Conservation (phyloP, 1,284 basidiomycete genomes). For the Ceratorhiza oryzae-sativae region DNA sequence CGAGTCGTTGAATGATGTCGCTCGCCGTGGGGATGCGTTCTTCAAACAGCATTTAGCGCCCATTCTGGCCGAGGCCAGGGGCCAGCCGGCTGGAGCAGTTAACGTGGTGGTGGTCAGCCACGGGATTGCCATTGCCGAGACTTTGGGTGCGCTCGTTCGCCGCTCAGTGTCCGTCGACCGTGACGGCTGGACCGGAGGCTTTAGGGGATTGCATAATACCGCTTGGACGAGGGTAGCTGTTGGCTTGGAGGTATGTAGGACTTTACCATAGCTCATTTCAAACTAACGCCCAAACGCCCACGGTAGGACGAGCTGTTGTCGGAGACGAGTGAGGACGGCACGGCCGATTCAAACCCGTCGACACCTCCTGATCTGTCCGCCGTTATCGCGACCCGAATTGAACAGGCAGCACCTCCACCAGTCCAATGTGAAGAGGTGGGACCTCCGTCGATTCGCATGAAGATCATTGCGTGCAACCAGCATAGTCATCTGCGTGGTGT, state of each 20-base stretch:
- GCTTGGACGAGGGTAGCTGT: constrained; percentile 70
- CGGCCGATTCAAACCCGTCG: constrained; percentile 1
- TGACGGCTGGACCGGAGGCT: constrained; percentile 47
- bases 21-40: constrained; percentile 63
- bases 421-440: constrained; percentile 1
- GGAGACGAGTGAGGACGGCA: not conserved
- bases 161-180: constrained; percentile 14
- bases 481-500: constrained; percentile 64
- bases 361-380: constrained; percentile 23
- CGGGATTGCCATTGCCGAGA: constrained; percentile 75
- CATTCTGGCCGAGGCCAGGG: constrained; percentile 53
- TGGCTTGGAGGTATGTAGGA: constrained; percentile 55
- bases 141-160: constrained; percentile 43
- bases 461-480: constrained; percentile 62
- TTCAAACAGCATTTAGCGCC: constrained; percentile 69
- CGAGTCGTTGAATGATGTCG: constrained; percentile 76
- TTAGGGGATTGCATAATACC: constrained; percentile 69
- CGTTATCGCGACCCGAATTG: constrained; percentile 8
- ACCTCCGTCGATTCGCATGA: constrained; percentile 50
- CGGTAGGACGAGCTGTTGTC: constrained; percentile 36
- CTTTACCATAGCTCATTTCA: not conserved
- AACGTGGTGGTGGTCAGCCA: constrained; percentile 82
- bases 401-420: constrained; percentile 31
- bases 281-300: not conserved
- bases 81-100: constrained; percentile 47